Conservation (phyloP, 345 rosid species). For the Aegle marmelos region DNA sequence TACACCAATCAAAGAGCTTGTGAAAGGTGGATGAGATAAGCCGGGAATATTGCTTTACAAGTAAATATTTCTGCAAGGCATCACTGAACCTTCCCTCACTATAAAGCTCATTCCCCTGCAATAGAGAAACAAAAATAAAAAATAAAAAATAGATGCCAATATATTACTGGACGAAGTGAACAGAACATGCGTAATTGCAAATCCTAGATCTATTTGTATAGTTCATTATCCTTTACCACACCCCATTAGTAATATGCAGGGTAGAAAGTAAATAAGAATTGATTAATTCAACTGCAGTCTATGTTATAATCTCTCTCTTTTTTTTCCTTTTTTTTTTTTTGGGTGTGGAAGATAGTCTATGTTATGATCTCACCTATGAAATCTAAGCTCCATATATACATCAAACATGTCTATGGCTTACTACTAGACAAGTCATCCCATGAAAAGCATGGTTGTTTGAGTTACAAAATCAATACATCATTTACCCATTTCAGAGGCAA, state of each 20-base stretch:
- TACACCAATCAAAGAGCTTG: background rate
- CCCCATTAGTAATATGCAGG: background rate
- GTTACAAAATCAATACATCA: background rate
- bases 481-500: background rate
- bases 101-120: conserved; percentile 90
- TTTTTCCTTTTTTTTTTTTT: too few relatives aligned
- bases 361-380: background rate
- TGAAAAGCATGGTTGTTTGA: background rate
- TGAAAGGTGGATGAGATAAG: background rate
- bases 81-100: conserved; percentile 65
- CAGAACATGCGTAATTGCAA: background rate
- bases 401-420: background rate
- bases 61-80: conserved; percentile 78
- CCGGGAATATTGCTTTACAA: conserved; percentile 44
- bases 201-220: background rate
- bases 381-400: background rate
- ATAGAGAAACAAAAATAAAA: conserved; percentile 6
- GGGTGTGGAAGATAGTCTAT: too few relatives aligned
- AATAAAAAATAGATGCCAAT: background rate
- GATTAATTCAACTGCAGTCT: background rate
- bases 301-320: background rate
- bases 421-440: background rate
- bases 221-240: background rate
- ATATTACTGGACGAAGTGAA: background rate
- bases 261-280: background rate